phyloP scores from a whole-genome alignment of 306 rosid genomes.

The Phaseolus lunatus region DNA sequence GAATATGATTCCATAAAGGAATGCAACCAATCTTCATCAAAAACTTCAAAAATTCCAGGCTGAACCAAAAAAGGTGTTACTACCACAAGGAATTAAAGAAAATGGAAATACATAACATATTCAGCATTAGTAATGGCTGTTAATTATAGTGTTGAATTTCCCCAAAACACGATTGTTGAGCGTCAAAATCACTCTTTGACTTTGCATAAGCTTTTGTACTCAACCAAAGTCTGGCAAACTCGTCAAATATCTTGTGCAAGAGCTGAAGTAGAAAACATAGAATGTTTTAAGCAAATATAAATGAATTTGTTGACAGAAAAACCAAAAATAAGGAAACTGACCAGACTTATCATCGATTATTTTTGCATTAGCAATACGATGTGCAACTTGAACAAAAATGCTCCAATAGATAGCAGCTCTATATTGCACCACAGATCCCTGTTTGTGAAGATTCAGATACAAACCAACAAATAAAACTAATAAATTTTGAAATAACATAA shows the following conservation, averaged over 20 bases:
- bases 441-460: constrained; percentile 42
- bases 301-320: no score
- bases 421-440: constrained; percentile 65
- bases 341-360: constrained; percentile 71
- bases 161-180: constrained; percentile 44
- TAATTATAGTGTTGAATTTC: not conserved
- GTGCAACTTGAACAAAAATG: constrained; percentile 72
- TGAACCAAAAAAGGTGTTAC: constrained; percentile 50
- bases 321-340: constrained; percentile 43
- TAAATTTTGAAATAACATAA: not conserved
- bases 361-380: constrained; percentile 59
- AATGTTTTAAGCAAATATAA: constrained; percentile 39
- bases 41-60: constrained; percentile 64
- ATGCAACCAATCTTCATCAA: constrained; percentile 63
- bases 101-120: not conserved
- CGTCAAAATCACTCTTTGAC: constrained; percentile 61
- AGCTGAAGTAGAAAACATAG: constrained; percentile 54
- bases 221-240: constrained; percentile 76
- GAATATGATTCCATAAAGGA: constrained; percentile 72
- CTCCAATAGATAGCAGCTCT: constrained; percentile 61
- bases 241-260: constrained; percentile 66
- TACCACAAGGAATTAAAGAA: constrained; percentile 2
- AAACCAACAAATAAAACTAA: constrained; percentile 32
- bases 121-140: not conserved
- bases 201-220: constrained; percentile 60